Evolutionary conservation across 257 asterid species (phyloP), one percentile per base, ranked within the genome.

Genomic region (Knoxia roxburghii): DNA sequence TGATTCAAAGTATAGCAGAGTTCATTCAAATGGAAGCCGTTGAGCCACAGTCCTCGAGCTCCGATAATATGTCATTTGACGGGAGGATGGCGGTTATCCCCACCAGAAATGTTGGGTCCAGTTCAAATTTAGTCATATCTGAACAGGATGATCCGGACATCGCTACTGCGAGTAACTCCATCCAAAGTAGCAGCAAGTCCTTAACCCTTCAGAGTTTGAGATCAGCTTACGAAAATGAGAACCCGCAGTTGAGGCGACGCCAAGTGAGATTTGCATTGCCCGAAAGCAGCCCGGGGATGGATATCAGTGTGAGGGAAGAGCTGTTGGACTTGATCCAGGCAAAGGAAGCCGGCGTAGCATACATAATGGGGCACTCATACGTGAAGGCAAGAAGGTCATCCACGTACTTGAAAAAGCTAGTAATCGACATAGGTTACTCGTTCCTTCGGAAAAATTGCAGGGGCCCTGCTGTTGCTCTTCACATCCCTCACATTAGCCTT

Each of bases 21-120:
- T 93, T 93, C 72, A 93, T 93, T 48, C 97, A 86, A 75, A 90
- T 86, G 97, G 99, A 93, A 65, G 94, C 95, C 9, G 87, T 84
- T 0, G 96, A 86, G 82, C 95, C 97, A 23, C 95, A 85, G 69
- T 69, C 73, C 54, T 82, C 92, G 2, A 83, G 85, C 67, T 75
- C 92, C 0, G 99, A 90, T 64, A 76, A 82, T 8, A 77, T 80
- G 21, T 83, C 94, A 5, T 85, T 80, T 27, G 99, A 90, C 18
- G 99, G 97, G 72, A 80, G 99, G 74, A 90, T 93, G 99, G 99
- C 99, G 0, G 97, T 93, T 40, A 88, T 93, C 74, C 84, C 97
- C 80, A 81, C 89, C 48, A 74, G 79, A 41, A 65, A 51, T 46
- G 51, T 79, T 0, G 82, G 81, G 20, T 82, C 95, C 0, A 73